These are phyloP conservation scores for Aspergillus glaucus DNA, from an alignment of 2,329 filamentous ascomycete species.

Conservation along the genomic window DNA sequence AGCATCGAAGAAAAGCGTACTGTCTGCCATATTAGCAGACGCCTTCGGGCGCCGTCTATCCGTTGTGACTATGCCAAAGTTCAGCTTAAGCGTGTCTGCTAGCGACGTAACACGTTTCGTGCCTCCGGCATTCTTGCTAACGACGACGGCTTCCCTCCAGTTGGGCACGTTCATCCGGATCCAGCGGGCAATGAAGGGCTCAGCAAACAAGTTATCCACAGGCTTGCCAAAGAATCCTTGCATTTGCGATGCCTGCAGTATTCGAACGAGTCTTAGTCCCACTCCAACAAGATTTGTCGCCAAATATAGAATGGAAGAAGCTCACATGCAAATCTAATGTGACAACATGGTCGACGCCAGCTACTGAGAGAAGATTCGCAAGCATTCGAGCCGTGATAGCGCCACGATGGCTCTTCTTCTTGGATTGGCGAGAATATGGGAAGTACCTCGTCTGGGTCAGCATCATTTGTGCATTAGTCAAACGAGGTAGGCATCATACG, in stretches of 20 bases:
- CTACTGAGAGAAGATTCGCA: slow-evolving; percentile 86
- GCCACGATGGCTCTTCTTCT: slow-evolving; percentile 96
- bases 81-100: slow-evolving; percentile 91
- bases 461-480: slow-evolving; percentile 23
- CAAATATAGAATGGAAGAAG: slow-evolving; percentile 3
- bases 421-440: slow-evolving; percentile 97
- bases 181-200: slow-evolving; percentile 92
- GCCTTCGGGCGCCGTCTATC: slow-evolving; percentile 49
- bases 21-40: slow-evolving; percentile 63
- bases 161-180: slow-evolving; percentile 80
- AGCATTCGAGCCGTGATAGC: slow-evolving; percentile 97
- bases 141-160: slow-evolving; percentile 86
- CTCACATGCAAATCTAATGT: slow-evolving; percentile 86
- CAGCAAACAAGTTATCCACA: slow-evolving; percentile 93
- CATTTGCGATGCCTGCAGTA: slow-evolving; percentile 74
- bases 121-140: slow-evolving; percentile 96
- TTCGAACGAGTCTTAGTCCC: slow-evolving; percentile 11
- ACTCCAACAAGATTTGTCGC: slow-evolving; percentile 2
- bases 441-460: slow-evolving; percentile 61
- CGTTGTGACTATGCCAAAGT: slow-evolving; percentile 80
- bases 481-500: slow-evolving; percentile 35
- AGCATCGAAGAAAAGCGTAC: slow-evolving; percentile 67
- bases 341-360: slow-evolving; percentile 94
- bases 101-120: slow-evolving; percentile 96
- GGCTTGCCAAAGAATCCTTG: slow-evolving; percentile 98